Evolutionary conservation across 2,329 filamentous ascomycete species (phyloP).

Genomic region (Neospermospora avenae): DNA sequence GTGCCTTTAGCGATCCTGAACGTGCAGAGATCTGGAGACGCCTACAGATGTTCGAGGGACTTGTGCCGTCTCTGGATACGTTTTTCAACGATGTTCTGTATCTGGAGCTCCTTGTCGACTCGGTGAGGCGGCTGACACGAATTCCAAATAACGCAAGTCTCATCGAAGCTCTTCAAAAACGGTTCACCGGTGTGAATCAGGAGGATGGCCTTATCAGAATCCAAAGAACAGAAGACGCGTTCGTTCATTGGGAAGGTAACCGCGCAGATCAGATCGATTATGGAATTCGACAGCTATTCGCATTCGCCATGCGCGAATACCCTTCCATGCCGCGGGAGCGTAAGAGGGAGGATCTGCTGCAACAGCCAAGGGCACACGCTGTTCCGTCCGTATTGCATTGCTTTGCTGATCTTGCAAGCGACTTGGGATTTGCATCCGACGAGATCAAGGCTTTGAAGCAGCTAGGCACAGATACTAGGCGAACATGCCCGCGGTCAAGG

Average conservation of each 20-base stretch:
- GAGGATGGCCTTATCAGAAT: background rate
- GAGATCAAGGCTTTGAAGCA: background rate
- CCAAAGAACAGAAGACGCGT: background rate
- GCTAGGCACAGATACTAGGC: background rate
- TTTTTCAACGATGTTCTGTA: background rate
- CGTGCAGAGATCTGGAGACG: background rate
- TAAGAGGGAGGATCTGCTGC: background rate
- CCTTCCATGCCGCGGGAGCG: too few species aligned
- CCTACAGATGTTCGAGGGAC: background rate
- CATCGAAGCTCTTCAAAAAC: background rate
- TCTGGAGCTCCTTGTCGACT: background rate
- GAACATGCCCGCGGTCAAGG: background rate
- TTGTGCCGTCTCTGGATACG: background rate
- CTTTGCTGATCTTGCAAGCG: background rate
- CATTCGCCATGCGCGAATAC: background rate
- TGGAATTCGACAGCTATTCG: background rate
- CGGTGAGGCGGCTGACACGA: background rate
- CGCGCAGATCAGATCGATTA: background rate
- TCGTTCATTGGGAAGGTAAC: background rate
- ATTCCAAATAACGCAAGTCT: too few species aligned
- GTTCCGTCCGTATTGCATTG: background rate
- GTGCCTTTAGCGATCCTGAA: too few species aligned
- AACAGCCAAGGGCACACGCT: background rate
- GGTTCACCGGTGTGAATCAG: background rate
- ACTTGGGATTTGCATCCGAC: background rate